Evolutionary conservation across 1,284 basidiomycete genomes (phyloP), one percentile per base, ranked within the genome.

Genomic region (Abortiporus biennis): DNA sequence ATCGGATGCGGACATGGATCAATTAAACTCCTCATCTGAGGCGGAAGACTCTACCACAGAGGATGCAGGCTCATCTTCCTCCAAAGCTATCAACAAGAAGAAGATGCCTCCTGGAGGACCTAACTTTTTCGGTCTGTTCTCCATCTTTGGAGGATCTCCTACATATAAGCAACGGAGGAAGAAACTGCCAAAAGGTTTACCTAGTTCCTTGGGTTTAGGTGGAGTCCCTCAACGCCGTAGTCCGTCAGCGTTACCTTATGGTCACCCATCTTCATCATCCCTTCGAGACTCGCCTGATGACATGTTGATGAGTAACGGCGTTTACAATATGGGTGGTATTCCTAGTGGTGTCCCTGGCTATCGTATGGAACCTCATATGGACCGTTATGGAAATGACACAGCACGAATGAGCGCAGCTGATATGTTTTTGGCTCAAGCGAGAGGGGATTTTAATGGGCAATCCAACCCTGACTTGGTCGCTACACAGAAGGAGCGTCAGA

Each of bases 101-200:
- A 47, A 47, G 50, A 38, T 42, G 43, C 43, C 48, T 39, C 45
- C 40, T 41, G 46, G 47, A 43, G 59, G 58, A 34, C 53, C 65
- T 23, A 65, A 63, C 47, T 78, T 83, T 60, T 76, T 82, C 59
- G 71, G 72, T 23, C 74, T 80, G 59, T 77, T 87, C 59, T 78
- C 83, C n/a, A 65, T 90, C 36, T 84, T 89, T 45, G 85, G 86
- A 58, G 89, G 90, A 6, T 84, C 78, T 47, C 84, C 87, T 2
- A 77, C 77, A 5, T 93, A 93, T 70, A 93, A 93, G 63, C 83
- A 85, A 54, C 73, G 90, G n/a, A 74, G 87, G 48, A 89, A 88
- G 70, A 86, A 86, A 62, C 71, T 72, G 21, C 60, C 63, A 16
- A 68, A 67, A 51, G n/a, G n/a, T n/a, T n/a, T n/a, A n/a, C n/a